A percentile compares a stretch with the other conserved stretches of the same genome.
phyloP scores from a whole-genome alignment of 352 stramenopile species.

The Globisporangium carolinianum region DNA sequence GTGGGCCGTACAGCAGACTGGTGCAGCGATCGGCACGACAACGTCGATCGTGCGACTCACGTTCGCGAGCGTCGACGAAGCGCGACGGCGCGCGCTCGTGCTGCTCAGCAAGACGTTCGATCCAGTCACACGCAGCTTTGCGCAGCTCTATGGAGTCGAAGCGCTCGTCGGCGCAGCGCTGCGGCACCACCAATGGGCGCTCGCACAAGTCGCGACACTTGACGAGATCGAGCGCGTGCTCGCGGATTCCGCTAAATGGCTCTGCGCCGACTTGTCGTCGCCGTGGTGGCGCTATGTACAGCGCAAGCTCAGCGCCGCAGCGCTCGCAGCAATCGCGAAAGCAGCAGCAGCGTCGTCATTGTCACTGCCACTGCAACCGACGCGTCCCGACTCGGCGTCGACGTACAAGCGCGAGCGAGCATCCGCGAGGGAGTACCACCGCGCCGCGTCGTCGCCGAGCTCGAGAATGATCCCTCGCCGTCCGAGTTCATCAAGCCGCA shows the following conservation, averaged over 20 bases:
- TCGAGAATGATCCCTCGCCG: conserved; percentile 6
- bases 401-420: conserved; percentile 1
- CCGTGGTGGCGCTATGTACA: conserved; percentile 34
- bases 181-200: conserved; percentile 56
- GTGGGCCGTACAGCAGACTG: conserved; percentile 7
- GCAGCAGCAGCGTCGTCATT: neutral
- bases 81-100: conserved; percentile 52
- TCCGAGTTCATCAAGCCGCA: neutral
- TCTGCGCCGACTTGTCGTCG: conserved; percentile 42
- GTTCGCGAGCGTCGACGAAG: conserved; percentile 67
- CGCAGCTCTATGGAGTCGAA: conserved; percentile 54
- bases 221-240: conserved; percentile 28
- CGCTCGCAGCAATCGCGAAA: conserved; percentile 4
- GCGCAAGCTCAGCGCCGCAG: conserved; percentile 14
- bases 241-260: conserved; percentile 24
- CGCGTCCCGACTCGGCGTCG: conserved; percentile 7
- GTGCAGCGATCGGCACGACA: conserved; percentile 11
- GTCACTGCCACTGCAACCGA: neutral
- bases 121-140: conserved; percentile 43
- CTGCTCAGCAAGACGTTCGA: conserved; percentile 77
- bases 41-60: conserved; percentile 63
- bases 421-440: neutral
- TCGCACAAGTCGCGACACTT: conserved; percentile 30
- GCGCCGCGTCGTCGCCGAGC: conserved; percentile 1
- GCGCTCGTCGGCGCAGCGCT: conserved; percentile 41